These are phyloP conservation scores for Amauroascus verrucosus DNA, from an alignment of 2,329 filamentous ascomycete genomes.

Conservation along the genomic window DNA sequence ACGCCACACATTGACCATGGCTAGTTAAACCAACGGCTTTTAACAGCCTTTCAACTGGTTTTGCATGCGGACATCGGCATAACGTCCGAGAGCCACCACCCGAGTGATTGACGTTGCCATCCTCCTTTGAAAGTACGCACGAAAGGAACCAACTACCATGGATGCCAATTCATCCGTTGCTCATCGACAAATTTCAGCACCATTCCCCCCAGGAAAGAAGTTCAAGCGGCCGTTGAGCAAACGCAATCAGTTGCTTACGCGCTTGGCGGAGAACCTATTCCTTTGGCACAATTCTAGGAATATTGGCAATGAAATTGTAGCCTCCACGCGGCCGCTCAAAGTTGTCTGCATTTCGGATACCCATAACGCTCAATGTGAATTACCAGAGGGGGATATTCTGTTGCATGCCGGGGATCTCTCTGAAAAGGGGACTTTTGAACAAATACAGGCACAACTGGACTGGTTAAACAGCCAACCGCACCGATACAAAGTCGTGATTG, in stretches of 20 bases:
- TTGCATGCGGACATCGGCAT: not conserved
- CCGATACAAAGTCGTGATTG: constrained; percentile 38
- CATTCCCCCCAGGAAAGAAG: not conserved
- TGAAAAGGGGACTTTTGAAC: constrained; percentile 34
- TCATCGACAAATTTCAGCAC: not conserved
- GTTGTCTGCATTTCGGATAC: constrained; percentile 36
- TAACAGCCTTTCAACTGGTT: not conserved
- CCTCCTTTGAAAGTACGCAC: not conserved
- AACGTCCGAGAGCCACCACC: not conserved
- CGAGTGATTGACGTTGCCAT: not conserved
- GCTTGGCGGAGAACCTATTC: not conserved
- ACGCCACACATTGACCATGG: constrained; percentile 1
- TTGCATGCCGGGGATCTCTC: constrained; percentile 44
- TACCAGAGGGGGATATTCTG: constrained; percentile 39
- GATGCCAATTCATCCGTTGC: not conserved
- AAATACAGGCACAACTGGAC: constrained; percentile 32
- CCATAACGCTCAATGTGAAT: constrained; percentile 30
- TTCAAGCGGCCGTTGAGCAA: not conserved
- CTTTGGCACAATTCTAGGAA: not conserved
- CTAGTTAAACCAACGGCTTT: not conserved
- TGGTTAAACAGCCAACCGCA: constrained; percentile 38
- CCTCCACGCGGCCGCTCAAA: constrained; percentile 35
- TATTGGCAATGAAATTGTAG: not conserved
- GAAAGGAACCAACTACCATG: not conserved
- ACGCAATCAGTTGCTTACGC: not conserved